Percentiles rank a stretch among this genome's conserved stretches.
Evolutionary conservation across 2,329 filamentous ascomycete genomes (phyloP).

Genomic region (Lasiodiplodia sp.): DNA sequence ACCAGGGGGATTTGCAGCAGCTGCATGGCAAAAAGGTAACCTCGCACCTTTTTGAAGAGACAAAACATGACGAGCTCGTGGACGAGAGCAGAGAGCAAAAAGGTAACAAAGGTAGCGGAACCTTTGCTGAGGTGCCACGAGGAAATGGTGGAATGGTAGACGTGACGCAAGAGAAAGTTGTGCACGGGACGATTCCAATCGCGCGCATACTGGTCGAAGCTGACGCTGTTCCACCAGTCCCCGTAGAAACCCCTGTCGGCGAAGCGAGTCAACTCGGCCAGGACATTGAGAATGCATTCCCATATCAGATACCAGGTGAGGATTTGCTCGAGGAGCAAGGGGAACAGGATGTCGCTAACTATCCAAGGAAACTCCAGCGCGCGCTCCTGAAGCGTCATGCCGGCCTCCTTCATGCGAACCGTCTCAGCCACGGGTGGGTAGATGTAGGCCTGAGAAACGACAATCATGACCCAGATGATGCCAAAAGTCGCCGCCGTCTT

Average conservation of each 20-base stretch:
- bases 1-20: slow-evolving; percentile 78
- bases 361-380: slow-evolving; percentile 76
- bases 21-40: slow-evolving; percentile 76
- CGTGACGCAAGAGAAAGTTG: slow-evolving; percentile 78
- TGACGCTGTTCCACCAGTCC: slow-evolving; percentile 62
- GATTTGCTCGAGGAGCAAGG: slow-evolving; percentile 80
- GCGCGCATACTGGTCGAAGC: slow-evolving; percentile 78
- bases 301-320: slow-evolving; percentile 84
- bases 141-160: slow-evolving; percentile 80
- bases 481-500: slow-evolving; percentile 75
- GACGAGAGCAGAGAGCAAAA: slow-evolving; percentile 73
- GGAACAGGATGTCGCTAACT: slow-evolving; percentile 77
- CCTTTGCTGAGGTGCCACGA: slow-evolving; percentile 73
- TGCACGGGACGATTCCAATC: slow-evolving; percentile 86
- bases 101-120: slow-evolving; percentile 77
- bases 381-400: slow-evolving; percentile 66
- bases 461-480: slow-evolving; percentile 79
- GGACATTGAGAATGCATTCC: slow-evolving; percentile 71
- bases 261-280: slow-evolving; percentile 79
- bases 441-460: slow-evolving; percentile 78
- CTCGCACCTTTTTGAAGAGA: slow-evolving; percentile 78
- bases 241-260: slow-evolving; percentile 75
- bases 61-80: slow-evolving; percentile 84
- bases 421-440: slow-evolving; percentile 76
- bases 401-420: slow-evolving; percentile 71